phyloP scores from a whole-genome alignment of 805 yeast species.

The Cyberlindnera sargentensis region DNA sequence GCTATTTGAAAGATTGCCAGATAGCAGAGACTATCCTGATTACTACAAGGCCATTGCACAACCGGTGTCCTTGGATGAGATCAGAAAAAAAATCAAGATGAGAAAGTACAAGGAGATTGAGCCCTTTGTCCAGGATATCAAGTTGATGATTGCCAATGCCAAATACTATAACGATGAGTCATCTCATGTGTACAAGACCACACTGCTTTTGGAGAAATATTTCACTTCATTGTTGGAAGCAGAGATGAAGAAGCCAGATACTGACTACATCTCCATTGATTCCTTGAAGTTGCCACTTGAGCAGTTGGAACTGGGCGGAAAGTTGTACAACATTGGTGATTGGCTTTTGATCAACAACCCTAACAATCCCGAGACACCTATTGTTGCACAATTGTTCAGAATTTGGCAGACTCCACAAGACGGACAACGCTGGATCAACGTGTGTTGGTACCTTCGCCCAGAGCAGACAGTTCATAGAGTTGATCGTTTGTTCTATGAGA shows the following conservation, averaged over 20 bases:
- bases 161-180: slow-evolving; percentile 55
- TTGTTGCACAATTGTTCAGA: slow-evolving; percentile 88
- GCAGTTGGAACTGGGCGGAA: slow-evolving; percentile 62
- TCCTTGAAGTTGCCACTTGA: slow-evolving; percentile 72
- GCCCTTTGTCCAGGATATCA: slow-evolving; percentile 69
- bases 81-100: slow-evolving; percentile 77
- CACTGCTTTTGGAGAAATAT: slow-evolving; percentile 54
- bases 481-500: slow-evolving; percentile 83
- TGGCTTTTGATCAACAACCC: slow-evolving; percentile 89
- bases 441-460: slow-evolving; percentile 96
- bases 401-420: slow-evolving; percentile 76
- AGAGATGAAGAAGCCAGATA: slow-evolving; percentile 78
- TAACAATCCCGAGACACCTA: slow-evolving; percentile 84
- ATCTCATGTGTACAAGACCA: slow-evolving; percentile 52
- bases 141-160: slow-evolving; percentile 66
- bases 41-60: slow-evolving; percentile 44
- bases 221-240: slow-evolving; percentile 51
- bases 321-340: slow-evolving; percentile 79
- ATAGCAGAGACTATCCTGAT: slow-evolving; percentile 36
- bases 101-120: slow-evolving; percentile 75
- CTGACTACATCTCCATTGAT: slow-evolving; percentile 55
- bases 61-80: slow-evolving; percentile 65
- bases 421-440: slow-evolving; percentile 82
- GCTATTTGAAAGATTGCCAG: slow-evolving; percentile 80
- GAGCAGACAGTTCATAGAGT: slow-evolving; percentile 95